Evolutionary conservation across 768 basidiomycete species (phyloP), one percentile per base, ranked within the genome.

Genomic region (Naganishia vishniacii): DNA sequence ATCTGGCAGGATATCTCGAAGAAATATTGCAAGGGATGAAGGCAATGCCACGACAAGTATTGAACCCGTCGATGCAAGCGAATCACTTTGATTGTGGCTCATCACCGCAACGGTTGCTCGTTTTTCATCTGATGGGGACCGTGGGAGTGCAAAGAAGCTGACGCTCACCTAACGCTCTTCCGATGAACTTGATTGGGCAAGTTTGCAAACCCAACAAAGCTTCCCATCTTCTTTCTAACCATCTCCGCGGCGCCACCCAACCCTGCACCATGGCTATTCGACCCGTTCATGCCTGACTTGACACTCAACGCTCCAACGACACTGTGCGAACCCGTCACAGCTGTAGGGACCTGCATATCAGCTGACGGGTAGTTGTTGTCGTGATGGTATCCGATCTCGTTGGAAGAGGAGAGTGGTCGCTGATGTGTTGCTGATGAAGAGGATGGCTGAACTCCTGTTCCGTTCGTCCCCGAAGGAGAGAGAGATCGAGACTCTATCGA

Each of bases 131-230:
- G 15, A 37, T 7, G 15, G 34, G 7, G 34, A 44, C 18, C 11
- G n/a, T 18, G n/a, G 6, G n/a, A 15, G 11, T 6, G 42, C 42
- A 59, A 18, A 13, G 12, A 59, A 26, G 28, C 9, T 1, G 23
- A 56, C 8, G 67, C 94, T 80, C 92, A 97, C 81, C 91, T 84
- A 49, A 95, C 88, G 73, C 91, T 94, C 82, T 95, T 91, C 80
- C 95, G 87, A 81, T 99, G 95, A 47, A 98, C 94, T 79, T 99
- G 95, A 83, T 99, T 98, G 53, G 95, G 95, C 56, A 99, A 84
- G 79, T 95, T 98, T 76, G 93, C 91, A 76, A 99, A 78, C 37
- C 78, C 78, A 11, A 78, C 78, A 72, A 73, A 78, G 32, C 72
- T 73, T 4, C 67, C 69, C 56, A 78, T 62, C 69, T 74, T 75